Conservation (phyloP, 306 rosid genomes). For the Potentilla sterilis region DNA sequence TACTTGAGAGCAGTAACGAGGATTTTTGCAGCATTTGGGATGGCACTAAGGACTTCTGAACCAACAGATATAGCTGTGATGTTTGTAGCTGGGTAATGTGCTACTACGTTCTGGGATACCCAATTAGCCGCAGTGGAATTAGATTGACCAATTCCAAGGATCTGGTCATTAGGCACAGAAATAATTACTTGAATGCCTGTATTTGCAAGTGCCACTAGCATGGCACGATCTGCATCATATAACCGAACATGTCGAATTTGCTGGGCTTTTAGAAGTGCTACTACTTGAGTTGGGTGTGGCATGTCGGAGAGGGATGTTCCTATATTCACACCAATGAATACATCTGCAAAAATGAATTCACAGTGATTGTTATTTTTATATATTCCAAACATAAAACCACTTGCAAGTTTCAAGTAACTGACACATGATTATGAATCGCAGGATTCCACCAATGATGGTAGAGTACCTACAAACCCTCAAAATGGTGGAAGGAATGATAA, state of each 20-base stretch:
- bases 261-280: conserved; percentile 69
- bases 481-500: not conserved
- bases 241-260: conserved; percentile 64
- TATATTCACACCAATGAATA: conserved; percentile 75
- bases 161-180: conserved; percentile 71
- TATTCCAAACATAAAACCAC: not conserved
- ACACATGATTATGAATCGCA: not conserved
- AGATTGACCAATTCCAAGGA: conserved; percentile 77
- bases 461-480: not conserved
- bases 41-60: conserved; percentile 64
- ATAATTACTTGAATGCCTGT: conserved; percentile 67
- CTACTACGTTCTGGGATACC: conserved; percentile 74
- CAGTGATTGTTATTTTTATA: not conserved
- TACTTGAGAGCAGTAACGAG: conserved; percentile 70
- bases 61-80: conserved; percentile 81
- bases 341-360: conserved; percentile 45
- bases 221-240: conserved; percentile 66
- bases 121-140: conserved; percentile 80
- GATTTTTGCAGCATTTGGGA: conserved; percentile 72
- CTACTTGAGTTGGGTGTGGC: conserved; percentile 91
- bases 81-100: conserved; percentile 83
- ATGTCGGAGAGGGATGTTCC: conserved; percentile 82
- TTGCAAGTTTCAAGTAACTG: not conserved
- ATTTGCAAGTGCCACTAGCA: conserved; percentile 78
- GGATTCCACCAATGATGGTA: not conserved